Conservation (phyloP, 129 eudicot species). For the Escallonia rubra region DNA sequence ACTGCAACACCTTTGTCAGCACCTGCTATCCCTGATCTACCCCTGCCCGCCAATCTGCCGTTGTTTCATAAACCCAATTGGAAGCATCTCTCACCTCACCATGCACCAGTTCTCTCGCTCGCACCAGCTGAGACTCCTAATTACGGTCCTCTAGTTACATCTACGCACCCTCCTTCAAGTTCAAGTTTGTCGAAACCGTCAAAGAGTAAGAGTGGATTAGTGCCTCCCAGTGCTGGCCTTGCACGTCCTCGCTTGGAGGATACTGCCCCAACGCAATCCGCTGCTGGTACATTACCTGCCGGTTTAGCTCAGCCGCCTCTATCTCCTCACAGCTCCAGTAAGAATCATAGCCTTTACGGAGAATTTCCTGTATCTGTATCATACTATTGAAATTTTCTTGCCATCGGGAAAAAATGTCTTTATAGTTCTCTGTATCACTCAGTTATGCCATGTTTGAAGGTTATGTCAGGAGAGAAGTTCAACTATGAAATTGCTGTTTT, state of each 20-base stretch:
- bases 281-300: constrained; percentile 44
- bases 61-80: constrained; percentile 22
- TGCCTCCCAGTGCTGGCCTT: constrained; percentile 37
- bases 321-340: constrained; percentile 72
- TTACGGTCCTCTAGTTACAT: constrained; percentile 38
- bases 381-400: no score
- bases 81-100: constrained; percentile 28
- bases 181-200: constrained; percentile 40
- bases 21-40: constrained; percentile 26
- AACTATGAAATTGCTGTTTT: no score
- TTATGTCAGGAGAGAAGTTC: no score
- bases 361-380: no score
- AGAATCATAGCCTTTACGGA: constrained; percentile 1
- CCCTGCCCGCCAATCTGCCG: constrained; percentile 25
- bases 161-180: constrained; percentile 46
- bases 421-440: no score
- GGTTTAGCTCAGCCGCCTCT: constrained; percentile 79
- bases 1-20: constrained; percentile 15
- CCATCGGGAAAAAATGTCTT: no score
- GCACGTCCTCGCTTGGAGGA: constrained; percentile 50
- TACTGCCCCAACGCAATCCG: constrained; percentile 64
- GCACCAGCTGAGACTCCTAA: constrained; percentile 45
- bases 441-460: no score
- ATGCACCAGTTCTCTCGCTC: constrained; percentile 27
- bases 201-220: constrained; percentile 34